Percentiles rank a stretch among this genome's conserved stretches.
These are phyloP conservation scores for Alternaria longipes DNA, from an alignment of 2,329 filamentous ascomycete species.

Conservation along the genomic window DNA sequence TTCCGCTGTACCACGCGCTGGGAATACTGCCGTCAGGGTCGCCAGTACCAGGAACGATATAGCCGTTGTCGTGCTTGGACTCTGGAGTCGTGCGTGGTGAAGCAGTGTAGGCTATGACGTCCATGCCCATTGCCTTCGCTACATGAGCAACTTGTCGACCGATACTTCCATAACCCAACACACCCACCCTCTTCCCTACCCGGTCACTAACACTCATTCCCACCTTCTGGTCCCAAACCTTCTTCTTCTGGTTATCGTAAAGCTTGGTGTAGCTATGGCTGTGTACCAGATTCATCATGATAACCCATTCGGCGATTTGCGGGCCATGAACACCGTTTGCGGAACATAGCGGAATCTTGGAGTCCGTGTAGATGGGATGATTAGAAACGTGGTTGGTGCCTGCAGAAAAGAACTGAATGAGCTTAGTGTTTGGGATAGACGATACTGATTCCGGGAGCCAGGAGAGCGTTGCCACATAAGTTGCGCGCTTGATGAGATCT, in stretches of 20 bases:
- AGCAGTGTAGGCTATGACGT: slow-evolving; percentile 78
- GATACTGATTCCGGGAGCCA: slow-evolving; percentile 54
- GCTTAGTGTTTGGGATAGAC: slow-evolving; percentile 53
- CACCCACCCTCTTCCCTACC: slow-evolving; percentile 66
- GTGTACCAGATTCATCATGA: slow-evolving; percentile 68
- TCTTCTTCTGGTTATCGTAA: slow-evolving; percentile 67
- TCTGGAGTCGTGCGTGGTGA: slow-evolving; percentile 72
- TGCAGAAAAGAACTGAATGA: slow-evolving; percentile 67
- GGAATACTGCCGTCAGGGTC: slow-evolving; percentile 66
- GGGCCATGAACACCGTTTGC: slow-evolving; percentile 68
- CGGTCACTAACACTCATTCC: slow-evolving; percentile 60
- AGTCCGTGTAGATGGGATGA: slow-evolving; percentile 63
- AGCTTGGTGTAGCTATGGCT: slow-evolving; percentile 64
- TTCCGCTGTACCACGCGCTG: slow-evolving; percentile 65
- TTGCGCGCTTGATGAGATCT: slow-evolving; percentile 55
- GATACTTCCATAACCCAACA: slow-evolving; percentile 70
- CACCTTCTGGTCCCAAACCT: slow-evolving; percentile 58
- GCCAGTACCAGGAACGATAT: slow-evolving; percentile 73
- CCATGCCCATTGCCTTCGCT: slow-evolving; percentile 72
- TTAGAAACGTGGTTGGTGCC: slow-evolving; percentile 64
- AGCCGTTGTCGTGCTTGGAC: slow-evolving; percentile 70
- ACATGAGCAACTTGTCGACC: slow-evolving; percentile 68
- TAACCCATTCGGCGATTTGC: slow-evolving; percentile 72
- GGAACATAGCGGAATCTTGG: slow-evolving; percentile 63
- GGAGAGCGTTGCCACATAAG: slow-evolving; percentile 60